Conservation (phyloP, 106 monocot genomes). For the Chionographis japonica region DNA sequence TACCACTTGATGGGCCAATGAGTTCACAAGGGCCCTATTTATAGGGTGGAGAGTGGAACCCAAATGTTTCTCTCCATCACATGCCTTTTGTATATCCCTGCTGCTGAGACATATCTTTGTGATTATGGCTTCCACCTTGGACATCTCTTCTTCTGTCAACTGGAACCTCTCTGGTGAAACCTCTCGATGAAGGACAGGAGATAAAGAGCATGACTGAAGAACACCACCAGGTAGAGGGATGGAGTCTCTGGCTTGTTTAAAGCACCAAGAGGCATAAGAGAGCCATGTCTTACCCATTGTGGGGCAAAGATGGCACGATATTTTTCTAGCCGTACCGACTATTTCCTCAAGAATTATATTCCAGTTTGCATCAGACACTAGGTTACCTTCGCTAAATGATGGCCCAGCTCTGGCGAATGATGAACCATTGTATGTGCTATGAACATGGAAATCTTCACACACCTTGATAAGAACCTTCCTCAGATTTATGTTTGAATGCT, state of each 20-base stretch:
- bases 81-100: slow-evolving; percentile 5
- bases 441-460: slow-evolving; percentile 39
- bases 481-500: slow-evolving; percentile 24
- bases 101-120: slow-evolving; percentile 28
- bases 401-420: slow-evolving; percentile 1
- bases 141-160: slow-evolving; percentile 68
- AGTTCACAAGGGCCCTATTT: slow-evolving; percentile 33
- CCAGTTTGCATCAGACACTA: slow-evolving; percentile 24
- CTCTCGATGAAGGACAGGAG: slow-evolving; percentile 61
- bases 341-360: slow-evolving; percentile 60
- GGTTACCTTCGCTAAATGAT: slow-evolving; percentile 7
- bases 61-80: slow-evolving; percentile 12
- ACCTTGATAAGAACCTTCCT: slow-evolving; percentile 59
- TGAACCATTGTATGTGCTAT: slow-evolving; percentile 13
- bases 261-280: slow-evolving; percentile 98
- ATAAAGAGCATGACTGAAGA: slow-evolving; percentile 48
- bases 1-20: slow-evolving; percentile 47
- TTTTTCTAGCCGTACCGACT: slow-evolving; percentile 54
- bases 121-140: slow-evolving; percentile 48
- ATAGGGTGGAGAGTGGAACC: background rate
- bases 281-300: slow-evolving; percentile 84
- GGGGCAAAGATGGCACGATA: slow-evolving; percentile 64
- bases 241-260: slow-evolving; percentile 62
- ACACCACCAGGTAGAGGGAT: slow-evolving; percentile 23
- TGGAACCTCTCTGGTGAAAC: slow-evolving; percentile 45